Evolutionary conservation across 169 alveolate species (phyloP).

Genomic region (Theileria luwenshuni): DNA sequence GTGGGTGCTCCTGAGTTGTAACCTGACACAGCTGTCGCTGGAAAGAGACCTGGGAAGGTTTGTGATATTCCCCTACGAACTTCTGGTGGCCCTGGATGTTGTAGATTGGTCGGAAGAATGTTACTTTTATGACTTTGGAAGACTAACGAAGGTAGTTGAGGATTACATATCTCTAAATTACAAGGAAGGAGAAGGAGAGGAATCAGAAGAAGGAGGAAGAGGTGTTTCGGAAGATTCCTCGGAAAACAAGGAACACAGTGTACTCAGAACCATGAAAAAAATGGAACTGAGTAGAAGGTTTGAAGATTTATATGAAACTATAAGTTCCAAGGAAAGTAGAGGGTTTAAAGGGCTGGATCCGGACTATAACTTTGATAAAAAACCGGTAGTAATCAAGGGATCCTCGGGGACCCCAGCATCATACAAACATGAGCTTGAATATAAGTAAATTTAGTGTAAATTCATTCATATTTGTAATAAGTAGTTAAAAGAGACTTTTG

Average conservation of each 20-base stretch:
- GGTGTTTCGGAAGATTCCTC: constrained; percentile 12
- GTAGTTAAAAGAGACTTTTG: no score
- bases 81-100: constrained; percentile 68
- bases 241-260: constrained; percentile 2
- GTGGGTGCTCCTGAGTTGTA: constrained; percentile 68
- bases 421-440: constrained; percentile 39
- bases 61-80: constrained; percentile 70
- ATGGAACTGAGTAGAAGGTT: constrained; percentile 9
- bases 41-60: constrained; percentile 51
- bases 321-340: constrained; percentile 23
- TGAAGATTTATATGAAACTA: constrained; percentile 27
- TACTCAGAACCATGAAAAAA: not conserved
- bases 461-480: no score
- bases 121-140: constrained; percentile 50
- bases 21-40: constrained; percentile 47
- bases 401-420: constrained; percentile 54
- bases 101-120: constrained; percentile 68
- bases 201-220: not conserved
- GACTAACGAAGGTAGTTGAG: not conserved
- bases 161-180: not conserved
- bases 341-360: constrained; percentile 64
- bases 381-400: constrained; percentile 35
- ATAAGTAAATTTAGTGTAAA: no score
- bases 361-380: not conserved
- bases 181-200: not conserved